These are phyloP conservation scores for Penicillium sp. DNA, from an alignment of 2,329 filamentous ascomycete species.

Conservation along the genomic window DNA sequence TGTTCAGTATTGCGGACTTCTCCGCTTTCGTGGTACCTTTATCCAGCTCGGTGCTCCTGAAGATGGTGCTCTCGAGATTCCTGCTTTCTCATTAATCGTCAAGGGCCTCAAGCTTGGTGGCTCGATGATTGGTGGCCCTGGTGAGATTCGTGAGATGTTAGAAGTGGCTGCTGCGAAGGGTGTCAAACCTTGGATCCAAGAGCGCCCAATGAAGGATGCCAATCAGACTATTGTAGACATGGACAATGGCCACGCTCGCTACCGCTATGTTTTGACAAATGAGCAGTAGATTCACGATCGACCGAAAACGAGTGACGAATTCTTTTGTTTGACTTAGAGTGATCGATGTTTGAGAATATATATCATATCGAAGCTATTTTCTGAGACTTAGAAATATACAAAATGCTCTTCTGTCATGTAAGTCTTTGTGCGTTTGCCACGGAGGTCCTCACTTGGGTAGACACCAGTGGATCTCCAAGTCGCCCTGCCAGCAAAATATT, in stretches of 20 bases:
- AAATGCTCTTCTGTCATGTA: no score
- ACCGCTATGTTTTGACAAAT: slow-evolving; percentile 47
- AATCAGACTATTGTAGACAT: slow-evolving; percentile 46
- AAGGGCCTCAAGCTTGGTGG: slow-evolving; percentile 52
- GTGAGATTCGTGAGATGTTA: slow-evolving; percentile 46
- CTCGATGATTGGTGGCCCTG: slow-evolving; percentile 41
- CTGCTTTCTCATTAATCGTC: slow-evolving; percentile 56
- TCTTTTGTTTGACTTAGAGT: no score
- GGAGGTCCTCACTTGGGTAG: no score
- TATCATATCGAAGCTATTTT: no score
- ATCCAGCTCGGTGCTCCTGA: slow-evolving; percentile 68
- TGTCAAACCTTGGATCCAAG: slow-evolving; percentile 43
- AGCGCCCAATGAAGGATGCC: slow-evolving; percentile 43
- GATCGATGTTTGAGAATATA: no score
- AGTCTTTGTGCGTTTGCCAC: no score
- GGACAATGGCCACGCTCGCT: slow-evolving; percentile 44
- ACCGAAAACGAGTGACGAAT: not conserved
- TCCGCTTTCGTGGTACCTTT: slow-evolving; percentile 35
- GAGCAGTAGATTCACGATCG: slow-evolving; percentile 20
- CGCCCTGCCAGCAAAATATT: no score
- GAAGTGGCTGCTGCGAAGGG: slow-evolving; percentile 41
- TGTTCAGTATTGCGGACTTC: slow-evolving; percentile 15
- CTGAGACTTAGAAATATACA: no score
- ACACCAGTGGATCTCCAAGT: no score
- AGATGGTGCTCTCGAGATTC: slow-evolving; percentile 52